Base-by-base conservation (phyloP, 176 grass and related monocot species). In the Raddia guianensis region DNA sequence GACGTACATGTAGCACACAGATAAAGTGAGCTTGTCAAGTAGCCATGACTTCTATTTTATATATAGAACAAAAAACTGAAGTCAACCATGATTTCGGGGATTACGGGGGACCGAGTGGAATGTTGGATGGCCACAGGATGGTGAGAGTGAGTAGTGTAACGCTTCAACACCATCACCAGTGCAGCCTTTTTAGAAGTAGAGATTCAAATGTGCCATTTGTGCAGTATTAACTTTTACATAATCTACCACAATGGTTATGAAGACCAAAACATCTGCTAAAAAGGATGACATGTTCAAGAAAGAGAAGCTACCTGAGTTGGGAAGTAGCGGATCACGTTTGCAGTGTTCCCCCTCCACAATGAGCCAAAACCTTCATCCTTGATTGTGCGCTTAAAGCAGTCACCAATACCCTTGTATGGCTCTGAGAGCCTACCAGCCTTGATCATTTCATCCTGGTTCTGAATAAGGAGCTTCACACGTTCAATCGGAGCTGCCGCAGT, bases 361-460 rank as follows among this genome's bases (percentile, higher is more conserved):
- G 95, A 92, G 11, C 32, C 2, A 46, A 85, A 68, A 79, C 95
- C 95, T 53, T 98, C 95, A 53, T 98, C 95, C 58, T 80, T 91
- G n/a, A 98, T 91, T 15, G 95, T 98, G 49, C 95, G 87, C 0
- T 6, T 14, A 60, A 98, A 98, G 86, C 95, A 98, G 13, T 98
- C 92, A 72, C 80, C 77, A 77, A 98, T 98, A 63, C 95, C 95
- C 83, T 94, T 98, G 90, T 98, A 98, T 35, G 95, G 92, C 69
- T 98, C 86, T 43, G 92, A 87, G 2, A 98, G 90, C 77, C 95
- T 89, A 34, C 95, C 95, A 67, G 77, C 20, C 78, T 98, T 98
- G 74, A 98, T 90, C 95, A 98, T 98, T 82, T 98, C 95, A 89
- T 94, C 92, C 74, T 98, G 95, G 74, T 98, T 98, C 83, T 98